These are phyloP conservation scores for Lachancea sp. DNA, from an alignment of 805 yeast genomes.

Conservation along the genomic window DNA sequence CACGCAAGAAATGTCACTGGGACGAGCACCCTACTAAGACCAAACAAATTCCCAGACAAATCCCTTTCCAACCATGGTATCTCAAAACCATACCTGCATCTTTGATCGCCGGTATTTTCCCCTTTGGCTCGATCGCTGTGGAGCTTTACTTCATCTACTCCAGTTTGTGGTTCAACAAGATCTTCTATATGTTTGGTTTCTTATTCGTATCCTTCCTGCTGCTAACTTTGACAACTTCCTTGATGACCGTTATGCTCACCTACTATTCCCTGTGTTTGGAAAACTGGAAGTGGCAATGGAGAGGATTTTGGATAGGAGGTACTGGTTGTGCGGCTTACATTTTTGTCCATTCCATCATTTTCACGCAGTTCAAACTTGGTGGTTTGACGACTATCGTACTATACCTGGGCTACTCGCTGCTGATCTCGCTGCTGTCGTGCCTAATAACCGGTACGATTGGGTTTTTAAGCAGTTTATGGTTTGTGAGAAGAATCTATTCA, in stretches of 20 bases:
- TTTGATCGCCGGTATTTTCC: constrained; percentile 80
- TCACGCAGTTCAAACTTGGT: constrained; percentile 62
- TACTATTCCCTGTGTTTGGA: constrained; percentile 85
- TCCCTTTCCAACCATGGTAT: constrained; percentile 86
- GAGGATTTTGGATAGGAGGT: constrained; percentile 84
- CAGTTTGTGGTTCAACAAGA: constrained; percentile 88
- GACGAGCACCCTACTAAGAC: constrained; percentile 74
- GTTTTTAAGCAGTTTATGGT: constrained; percentile 62
- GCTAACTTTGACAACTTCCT: constrained; percentile 72
- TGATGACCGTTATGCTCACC: constrained; percentile 72
- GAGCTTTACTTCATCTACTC: constrained; percentile 90
- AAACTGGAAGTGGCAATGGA: constrained; percentile 98
- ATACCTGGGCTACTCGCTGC: constrained; percentile 74
- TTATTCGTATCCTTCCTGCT: constrained; percentile 80
- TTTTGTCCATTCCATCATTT: constrained; percentile 72
- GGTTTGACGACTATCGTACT: constrained; percentile 72
- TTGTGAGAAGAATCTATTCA: constrained; percentile 72
- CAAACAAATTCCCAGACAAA: constrained; percentile 93
- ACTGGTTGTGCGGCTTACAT: constrained; percentile 83
- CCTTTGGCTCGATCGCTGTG: constrained; percentile 90
- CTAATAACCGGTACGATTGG: constrained; percentile 87
- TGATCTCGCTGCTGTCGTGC: constrained; percentile 66
- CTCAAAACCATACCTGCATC: constrained; percentile 61
- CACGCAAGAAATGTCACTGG: constrained; percentile 52
- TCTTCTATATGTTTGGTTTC: constrained; percentile 97